Conservation (phyloP, 2,329 filamentous ascomycete species). For the Aspergillus sp. region DNA sequence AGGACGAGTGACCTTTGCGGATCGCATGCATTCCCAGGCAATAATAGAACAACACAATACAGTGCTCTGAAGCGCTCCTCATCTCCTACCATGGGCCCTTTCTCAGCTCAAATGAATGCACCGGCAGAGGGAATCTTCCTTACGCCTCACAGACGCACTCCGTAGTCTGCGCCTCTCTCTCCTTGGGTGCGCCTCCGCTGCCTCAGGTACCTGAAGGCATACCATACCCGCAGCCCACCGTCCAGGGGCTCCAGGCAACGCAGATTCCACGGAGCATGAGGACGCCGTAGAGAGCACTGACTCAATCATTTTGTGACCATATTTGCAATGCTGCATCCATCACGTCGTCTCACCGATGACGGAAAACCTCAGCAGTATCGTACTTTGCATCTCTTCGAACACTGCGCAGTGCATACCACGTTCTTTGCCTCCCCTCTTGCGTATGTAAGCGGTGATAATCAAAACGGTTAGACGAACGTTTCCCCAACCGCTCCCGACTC, state of each 20-base stretch:
- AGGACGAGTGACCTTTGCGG: constrained; percentile 6
- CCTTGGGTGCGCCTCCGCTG: constrained; percentile 1
- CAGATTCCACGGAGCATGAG: neutral
- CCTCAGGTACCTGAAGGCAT: neutral
- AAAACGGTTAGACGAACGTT: neutral
- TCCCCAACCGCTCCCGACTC: neutral
- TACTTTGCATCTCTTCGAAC: neutral
- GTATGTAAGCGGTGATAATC: neutral
- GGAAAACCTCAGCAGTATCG: neutral
- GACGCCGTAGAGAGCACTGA: neutral
- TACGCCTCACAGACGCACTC: neutral
- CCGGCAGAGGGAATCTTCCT: neutral
- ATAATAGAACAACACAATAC: neutral
- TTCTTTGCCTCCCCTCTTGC: neutral
- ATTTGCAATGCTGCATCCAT: neutral
- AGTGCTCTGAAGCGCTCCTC: neutral
- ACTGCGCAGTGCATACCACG: neutral
- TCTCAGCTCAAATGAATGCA: neutral
- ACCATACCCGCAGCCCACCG: neutral
- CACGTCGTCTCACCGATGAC: neutral
- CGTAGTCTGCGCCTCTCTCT: neutral
- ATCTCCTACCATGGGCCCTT: neutral
- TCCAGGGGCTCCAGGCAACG: neutral
- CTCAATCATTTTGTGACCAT: neutral
- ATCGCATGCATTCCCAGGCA: constrained; percentile 6